Conservation (phyloP, 2,329 filamentous ascomycete genomes). For the Aspergillus sergii region DNA sequence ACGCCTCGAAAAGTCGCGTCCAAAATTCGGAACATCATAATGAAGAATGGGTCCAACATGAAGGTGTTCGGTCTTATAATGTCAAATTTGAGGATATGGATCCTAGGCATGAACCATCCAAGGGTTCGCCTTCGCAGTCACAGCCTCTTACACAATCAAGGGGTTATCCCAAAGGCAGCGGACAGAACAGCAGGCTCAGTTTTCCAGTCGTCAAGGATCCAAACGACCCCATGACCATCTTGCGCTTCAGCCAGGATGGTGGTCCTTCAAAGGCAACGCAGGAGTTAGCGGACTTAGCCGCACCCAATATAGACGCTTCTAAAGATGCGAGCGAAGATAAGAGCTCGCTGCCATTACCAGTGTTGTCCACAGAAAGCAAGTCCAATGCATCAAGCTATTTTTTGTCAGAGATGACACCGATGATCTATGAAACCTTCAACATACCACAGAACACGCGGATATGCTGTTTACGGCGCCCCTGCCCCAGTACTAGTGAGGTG, state of each 20-base stretch:
- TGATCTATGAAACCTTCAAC: slow-evolving; percentile 34
- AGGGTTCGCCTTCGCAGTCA: slow-evolving; percentile 21
- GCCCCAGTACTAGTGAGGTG: slow-evolving; percentile 49
- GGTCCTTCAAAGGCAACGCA: slow-evolving; percentile 53
- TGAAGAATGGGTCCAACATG: neutral
- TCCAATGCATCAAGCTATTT: slow-evolving; percentile 19
- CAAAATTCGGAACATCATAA: neutral
- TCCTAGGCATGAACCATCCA: neutral
- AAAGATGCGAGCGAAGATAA: slow-evolving; percentile 10
- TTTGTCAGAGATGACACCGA: slow-evolving; percentile 20
- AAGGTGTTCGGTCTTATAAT: neutral
- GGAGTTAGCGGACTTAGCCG: slow-evolving; percentile 16
- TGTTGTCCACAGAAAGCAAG: slow-evolving; percentile 22
- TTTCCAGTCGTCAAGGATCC: slow-evolving; percentile 80
- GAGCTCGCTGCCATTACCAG: slow-evolving; percentile 21
- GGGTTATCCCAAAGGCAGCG: slow-evolving; percentile 28
- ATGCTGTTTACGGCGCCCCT: slow-evolving; percentile 28
- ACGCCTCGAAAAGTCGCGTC: neutral
- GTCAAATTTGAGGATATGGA: neutral
- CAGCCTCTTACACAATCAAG: slow-evolving; percentile 29
- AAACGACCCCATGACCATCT: slow-evolving; percentile 63
- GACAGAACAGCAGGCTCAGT: slow-evolving; percentile 53
- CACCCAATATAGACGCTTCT: slow-evolving; percentile 6
- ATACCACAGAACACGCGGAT: slow-evolving; percentile 25
- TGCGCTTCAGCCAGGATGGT: slow-evolving; percentile 69